Evolutionary conservation across 2,329 filamentous ascomycete genomes (phyloP), one percentile per base, ranked within the genome.

Genomic region (Fusarium scirpi): DNA sequence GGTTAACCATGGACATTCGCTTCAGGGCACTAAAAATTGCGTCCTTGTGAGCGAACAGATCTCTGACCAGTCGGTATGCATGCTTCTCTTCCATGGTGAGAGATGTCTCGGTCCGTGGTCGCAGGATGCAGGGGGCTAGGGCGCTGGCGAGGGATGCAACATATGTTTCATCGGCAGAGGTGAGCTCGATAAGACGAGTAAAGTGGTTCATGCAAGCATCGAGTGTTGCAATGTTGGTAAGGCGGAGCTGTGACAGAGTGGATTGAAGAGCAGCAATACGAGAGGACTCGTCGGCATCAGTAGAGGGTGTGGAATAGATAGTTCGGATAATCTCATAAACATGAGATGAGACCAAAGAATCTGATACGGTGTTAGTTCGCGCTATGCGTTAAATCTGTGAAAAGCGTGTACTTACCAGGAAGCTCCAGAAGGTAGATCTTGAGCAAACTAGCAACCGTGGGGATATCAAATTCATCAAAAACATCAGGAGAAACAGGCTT

Each of bases 281-380:
- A 15, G 93, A 90, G 54, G 90, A 86, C 74, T 97, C 93, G 6
- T 90, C 90, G 18, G 89, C 87, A 61, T 97, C 93, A 44, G 92
- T 87, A 48, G 92, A 86, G 15, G 94, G 91, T 16, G 92, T 94
- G 48, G 90, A 91, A 84, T 99, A 99, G 71, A 99, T 97, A 3
- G 94, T 98, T 82, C 97, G 94, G 78, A 99, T 91, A 77, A 99
- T 98, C 83, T 99, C 97, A 80, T 99, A 99, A 62, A 99, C 94
- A 79, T 98, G 95, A 43, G 94, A 97, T 60, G 96, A 98, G 67
- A 99, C 95, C 67, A 99, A 87, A n/a, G 96, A 98, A 81, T 99
- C 96, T 96, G 48, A 13, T 18, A 12, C 22, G 20, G 6, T 44
- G 69, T 81, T 67, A 84, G 73, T 61, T 53, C 20, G 24, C 9